Evolutionary conservation across 495 filamentous ascomycete species (phyloP).

Genomic region (Hyaloscypha bicolor): DNA sequence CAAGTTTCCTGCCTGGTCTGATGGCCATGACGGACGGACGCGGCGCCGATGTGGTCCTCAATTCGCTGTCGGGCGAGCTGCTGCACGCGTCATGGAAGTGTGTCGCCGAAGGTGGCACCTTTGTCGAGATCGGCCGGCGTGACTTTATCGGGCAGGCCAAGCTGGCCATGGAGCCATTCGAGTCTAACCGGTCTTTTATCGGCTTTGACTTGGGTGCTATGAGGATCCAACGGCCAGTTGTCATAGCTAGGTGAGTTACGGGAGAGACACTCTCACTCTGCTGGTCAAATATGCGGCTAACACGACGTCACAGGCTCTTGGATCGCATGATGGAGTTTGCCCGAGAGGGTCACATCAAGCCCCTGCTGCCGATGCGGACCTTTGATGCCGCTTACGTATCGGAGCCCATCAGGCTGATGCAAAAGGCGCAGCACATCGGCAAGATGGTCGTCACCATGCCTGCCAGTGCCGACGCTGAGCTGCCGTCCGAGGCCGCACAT

Average conservation of each 20-base stretch:
- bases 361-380: neutral
- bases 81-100: slow-evolving; percentile 48
- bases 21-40: slow-evolving; percentile 45
- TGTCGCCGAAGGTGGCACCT: slow-evolving; percentile 50
- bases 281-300: too few species aligned
- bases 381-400: slow-evolving; percentile 4
- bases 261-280: too few species aligned
- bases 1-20: slow-evolving; percentile 42
- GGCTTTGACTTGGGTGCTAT: slow-evolving; percentile 1
- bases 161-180: slow-evolving; percentile 33
- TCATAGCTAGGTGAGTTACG: too few species aligned
- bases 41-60: slow-evolving; percentile 60
- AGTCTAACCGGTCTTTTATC: neutral
- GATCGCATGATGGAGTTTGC: too few species aligned
- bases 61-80: slow-evolving; percentile 48
- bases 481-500: too few species aligned
- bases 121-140: slow-evolving; percentile 47
- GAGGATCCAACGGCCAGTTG: neutral
- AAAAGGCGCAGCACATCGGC: slow-evolving; percentile 44
- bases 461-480: too few species aligned
- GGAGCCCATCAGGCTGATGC: slow-evolving; percentile 43
- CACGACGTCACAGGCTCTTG: too few species aligned
- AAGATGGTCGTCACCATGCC: slow-evolving; percentile 11
- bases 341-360: neutral
- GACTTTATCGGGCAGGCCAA: slow-evolving; percentile 35